Evolutionary conservation across 345 rosid genomes (phyloP).

Genomic region (Eucalyptus melliodora): DNA sequence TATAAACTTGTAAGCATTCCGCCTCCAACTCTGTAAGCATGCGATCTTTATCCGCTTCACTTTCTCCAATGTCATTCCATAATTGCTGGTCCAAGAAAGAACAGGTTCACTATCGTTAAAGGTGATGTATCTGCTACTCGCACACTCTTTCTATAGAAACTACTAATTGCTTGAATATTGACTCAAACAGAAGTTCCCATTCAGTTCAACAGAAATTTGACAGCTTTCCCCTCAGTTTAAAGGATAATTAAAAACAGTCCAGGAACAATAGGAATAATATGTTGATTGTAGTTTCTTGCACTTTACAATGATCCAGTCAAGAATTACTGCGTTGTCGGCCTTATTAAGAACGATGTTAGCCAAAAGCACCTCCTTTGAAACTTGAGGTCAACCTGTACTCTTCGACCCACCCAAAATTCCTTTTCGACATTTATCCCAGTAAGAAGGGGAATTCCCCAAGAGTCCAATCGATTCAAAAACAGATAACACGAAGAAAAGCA

Average conservation of each 20-base stretch:
- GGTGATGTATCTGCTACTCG: background rate
- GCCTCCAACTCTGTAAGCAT: slow-evolving; percentile 86
- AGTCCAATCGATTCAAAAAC: background rate
- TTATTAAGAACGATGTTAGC: background rate
- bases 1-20: slow-evolving; percentile 84
- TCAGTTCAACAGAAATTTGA: background rate
- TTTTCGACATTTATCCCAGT: background rate
- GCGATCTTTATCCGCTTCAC: slow-evolving; percentile 67
- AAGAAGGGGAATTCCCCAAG: background rate
- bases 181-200: background rate
- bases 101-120: background rate
- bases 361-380: background rate
- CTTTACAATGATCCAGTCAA: background rate
- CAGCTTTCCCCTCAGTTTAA: background rate
- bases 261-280: background rate
- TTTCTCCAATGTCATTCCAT: slow-evolving; percentile 96
- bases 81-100: slow-evolving; percentile 55
- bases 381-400: background rate
- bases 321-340: background rate
- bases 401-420: background rate
- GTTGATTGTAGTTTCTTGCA: background rate
- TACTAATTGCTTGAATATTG: background rate
- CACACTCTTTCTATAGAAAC: background rate
- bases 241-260: background rate
- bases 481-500: background rate